Conservation (phyloP, 176 grass and related monocot species). For the Elymus sibiricus region DNA sequence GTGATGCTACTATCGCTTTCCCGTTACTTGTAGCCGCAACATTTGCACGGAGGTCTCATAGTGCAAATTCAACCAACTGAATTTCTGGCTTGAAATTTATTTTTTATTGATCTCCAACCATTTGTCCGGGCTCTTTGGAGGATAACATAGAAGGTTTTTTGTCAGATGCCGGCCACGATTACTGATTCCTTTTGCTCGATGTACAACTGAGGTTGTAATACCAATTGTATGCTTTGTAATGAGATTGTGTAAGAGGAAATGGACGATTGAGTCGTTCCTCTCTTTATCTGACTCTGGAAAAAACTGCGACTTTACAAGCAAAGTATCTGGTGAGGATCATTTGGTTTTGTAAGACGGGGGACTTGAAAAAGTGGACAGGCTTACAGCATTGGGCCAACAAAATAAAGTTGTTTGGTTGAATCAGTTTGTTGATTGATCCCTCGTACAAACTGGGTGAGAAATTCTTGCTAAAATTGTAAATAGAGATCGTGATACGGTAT, state of each 20-base stretch:
- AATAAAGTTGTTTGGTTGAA: not conserved
- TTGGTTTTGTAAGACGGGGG: not conserved
- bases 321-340: not conserved
- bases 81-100: not conserved
- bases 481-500: not conserved
- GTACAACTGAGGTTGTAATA: constrained; percentile 1
- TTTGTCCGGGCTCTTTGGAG: not conserved
- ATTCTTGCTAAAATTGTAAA: not conserved
- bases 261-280: not conserved
- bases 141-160: not conserved
- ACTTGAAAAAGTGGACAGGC: not conserved
- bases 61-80: constrained; percentile 3
- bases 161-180: not conserved
- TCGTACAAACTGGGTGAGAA: not conserved
- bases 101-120: not conserved
- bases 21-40: constrained; percentile 84
- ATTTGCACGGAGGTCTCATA: constrained; percentile 58
- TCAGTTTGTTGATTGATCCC: not conserved
- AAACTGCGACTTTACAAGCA: not conserved
- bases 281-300: not conserved
- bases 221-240: not conserved
- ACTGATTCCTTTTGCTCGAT: not conserved
- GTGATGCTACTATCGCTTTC: constrained; percentile 87
- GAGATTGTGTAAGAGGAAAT: not conserved
- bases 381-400: not conserved